phyloP scores from a whole-genome alignment of 371 early-diverging fungal species.

The Apophysomyces variabilis region DNA sequence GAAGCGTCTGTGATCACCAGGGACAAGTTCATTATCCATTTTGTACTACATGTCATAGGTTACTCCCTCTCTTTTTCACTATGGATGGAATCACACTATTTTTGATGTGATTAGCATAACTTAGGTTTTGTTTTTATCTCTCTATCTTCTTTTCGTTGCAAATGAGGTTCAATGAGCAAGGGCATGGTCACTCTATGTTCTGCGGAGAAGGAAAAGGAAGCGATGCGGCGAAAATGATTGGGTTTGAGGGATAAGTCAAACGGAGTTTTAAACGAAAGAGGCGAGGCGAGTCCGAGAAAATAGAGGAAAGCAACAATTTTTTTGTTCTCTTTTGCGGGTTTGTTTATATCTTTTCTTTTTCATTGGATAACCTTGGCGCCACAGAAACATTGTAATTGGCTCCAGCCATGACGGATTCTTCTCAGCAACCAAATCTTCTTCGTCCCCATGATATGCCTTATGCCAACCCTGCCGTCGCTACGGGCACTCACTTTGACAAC shows the following conservation, averaged over 20 bases:
- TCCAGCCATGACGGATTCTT: slow-evolving; percentile 10
- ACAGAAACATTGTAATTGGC: slow-evolving; percentile 10
- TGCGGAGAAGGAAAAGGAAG: too few species aligned
- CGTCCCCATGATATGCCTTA: slow-evolving; percentile 9
- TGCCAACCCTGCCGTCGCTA: slow-evolving; percentile 6
- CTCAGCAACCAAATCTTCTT: slow-evolving; percentile 8
- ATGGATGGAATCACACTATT: too few species aligned
- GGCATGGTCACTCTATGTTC: too few species aligned
- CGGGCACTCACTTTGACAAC: slow-evolving; percentile 8
- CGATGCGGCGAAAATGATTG: neutral
- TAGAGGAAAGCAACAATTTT: neutral
- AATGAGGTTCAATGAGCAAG: too few species aligned
- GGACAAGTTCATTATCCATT: too few species aligned
- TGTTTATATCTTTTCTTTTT: slow-evolving; percentile 8
- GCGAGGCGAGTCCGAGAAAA: neutral
- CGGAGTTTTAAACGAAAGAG: slow-evolving; percentile 1
- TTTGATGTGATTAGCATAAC: too few species aligned
- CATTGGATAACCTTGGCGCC: slow-evolving; percentile 10
- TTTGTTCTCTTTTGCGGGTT: neutral
- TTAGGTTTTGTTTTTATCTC: too few species aligned
- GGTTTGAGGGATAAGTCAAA: neutral
- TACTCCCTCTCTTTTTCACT: too few species aligned
- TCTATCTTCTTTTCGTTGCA: too few species aligned
- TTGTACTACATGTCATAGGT: too few species aligned
- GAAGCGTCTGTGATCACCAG: too few species aligned